These are phyloP conservation scores for Phanerodontia chrysosporium DNA, from an alignment of 768 basidiomycete genomes.

Conservation along the genomic window DNA sequence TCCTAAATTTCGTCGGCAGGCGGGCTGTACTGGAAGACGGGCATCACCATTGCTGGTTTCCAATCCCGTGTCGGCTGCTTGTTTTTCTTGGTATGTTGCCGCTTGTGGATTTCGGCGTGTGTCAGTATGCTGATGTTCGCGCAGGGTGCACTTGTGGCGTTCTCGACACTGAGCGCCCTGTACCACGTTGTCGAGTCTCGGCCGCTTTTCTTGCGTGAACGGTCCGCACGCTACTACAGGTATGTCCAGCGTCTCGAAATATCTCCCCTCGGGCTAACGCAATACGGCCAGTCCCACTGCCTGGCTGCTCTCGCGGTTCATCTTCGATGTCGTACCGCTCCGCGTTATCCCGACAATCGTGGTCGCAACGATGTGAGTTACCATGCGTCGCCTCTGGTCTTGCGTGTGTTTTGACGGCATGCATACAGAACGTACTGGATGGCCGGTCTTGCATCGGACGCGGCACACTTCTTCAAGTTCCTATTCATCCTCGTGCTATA, in stretches of 20 bases:
- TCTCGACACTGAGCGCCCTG: slow-evolving; percentile 85
- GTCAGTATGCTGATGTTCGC: neutral
- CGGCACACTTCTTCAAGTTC: slow-evolving; percentile 92
- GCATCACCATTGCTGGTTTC: slow-evolving; percentile 83
- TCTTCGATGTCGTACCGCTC: slow-evolving; percentile 88
- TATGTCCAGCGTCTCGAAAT: slow-evolving; percentile 19
- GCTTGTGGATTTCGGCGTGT: neutral
- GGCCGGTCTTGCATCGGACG: slow-evolving; percentile 80
- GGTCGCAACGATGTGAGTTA: slow-evolving; percentile 72
- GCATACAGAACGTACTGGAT: slow-evolving; percentile 85
- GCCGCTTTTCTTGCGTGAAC: slow-evolving; percentile 85
- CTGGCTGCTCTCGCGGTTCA: slow-evolving; percentile 84
- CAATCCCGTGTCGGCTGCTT: slow-evolving; percentile 90
- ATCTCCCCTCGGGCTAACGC: neutral
- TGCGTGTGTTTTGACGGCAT: neutral
- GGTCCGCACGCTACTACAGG: slow-evolving; percentile 86
- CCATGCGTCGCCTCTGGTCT: neutral
- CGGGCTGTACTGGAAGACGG: slow-evolving; percentile 82
- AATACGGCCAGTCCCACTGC: slow-evolving; percentile 63
- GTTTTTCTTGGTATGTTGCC: slow-evolving; percentile 76
- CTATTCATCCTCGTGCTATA: slow-evolving; percentile 85
- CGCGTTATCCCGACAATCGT: slow-evolving; percentile 87
- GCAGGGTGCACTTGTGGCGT: slow-evolving; percentile 86
- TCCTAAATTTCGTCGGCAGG: slow-evolving; percentile 36
- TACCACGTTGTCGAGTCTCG: slow-evolving; percentile 84